Percentiles rank a stretch among this genome's conserved stretches.
Conservation (phyloP, 2,329 filamentous ascomycete genomes). For the Aspergillus melleus region DNA sequence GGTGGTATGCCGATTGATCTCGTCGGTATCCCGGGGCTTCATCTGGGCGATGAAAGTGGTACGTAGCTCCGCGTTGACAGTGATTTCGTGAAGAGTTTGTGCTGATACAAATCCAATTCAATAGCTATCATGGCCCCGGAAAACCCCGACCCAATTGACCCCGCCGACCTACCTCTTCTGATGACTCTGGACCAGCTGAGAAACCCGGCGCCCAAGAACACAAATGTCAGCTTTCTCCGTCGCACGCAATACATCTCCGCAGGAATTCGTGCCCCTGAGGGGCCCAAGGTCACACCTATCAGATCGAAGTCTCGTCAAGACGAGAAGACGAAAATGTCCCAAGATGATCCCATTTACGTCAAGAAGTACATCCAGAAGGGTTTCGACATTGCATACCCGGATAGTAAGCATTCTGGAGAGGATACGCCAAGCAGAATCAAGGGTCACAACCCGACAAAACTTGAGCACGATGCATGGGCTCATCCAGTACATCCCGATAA, state of each 20-base stretch:
- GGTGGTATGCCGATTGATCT: conserved; percentile 96
- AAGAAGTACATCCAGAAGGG: conserved; percentile 62
- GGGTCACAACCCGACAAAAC: conserved; percentile 53
- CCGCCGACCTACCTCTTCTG: conserved; percentile 80
- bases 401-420: conserved; percentile 59
- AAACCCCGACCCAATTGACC: conserved; percentile 70
- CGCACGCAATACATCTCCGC: conserved; percentile 85
- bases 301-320: conserved; percentile 25
- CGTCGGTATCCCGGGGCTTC: conserved; percentile 90
- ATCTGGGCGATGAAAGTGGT: conserved; percentile 95
- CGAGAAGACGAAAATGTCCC: conserved; percentile 37
- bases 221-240: conserved; percentile 87
- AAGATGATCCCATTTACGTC: conserved; percentile 62
- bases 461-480: conserved; percentile 60
- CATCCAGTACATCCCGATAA: conserved; percentile 61
- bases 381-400: conserved; percentile 64
- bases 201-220: conserved; percentile 74
- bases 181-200: conserved; percentile 80
- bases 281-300: conserved; percentile 27
- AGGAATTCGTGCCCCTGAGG: conserved; percentile 35
- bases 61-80: conserved; percentile 28
- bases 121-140: conserved; percentile 79
- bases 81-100: neutral
- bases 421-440: conserved; percentile 55
- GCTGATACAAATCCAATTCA: conserved; percentile 21